Conservation (phyloP, 768 basidiomycete species). For the Tulasnella sp. region DNA sequence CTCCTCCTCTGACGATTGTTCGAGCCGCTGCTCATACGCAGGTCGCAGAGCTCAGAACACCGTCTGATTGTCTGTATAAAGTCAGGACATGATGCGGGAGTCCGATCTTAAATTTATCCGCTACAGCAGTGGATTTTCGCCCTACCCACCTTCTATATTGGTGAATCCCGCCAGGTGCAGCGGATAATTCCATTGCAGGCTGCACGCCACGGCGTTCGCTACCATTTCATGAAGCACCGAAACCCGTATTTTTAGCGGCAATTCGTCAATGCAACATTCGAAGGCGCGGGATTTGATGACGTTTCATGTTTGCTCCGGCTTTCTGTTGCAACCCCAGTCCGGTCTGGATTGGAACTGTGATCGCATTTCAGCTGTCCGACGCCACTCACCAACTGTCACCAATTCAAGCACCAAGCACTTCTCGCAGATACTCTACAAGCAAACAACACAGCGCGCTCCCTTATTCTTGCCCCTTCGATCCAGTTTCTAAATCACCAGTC, state of each 20-base stretch:
- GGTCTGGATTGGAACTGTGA: not conserved
- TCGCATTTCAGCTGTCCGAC: not conserved
- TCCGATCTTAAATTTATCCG: not conserved
- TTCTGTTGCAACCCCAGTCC: not conserved
- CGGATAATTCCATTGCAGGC: not conserved
- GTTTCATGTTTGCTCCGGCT: constrained; percentile 2
- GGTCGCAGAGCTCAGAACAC: not conserved
- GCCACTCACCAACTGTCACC: not conserved
- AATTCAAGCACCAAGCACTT: not conserved
- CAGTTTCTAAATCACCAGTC: not conserved
- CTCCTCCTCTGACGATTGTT: not conserved
- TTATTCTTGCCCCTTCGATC: not conserved
- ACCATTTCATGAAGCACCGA: not conserved
- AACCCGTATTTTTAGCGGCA: not conserved
- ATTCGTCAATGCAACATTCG: not conserved
- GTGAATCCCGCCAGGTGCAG: not conserved
- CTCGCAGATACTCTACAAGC: not conserved
- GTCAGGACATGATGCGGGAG: not conserved
- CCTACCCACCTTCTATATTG: not conserved
- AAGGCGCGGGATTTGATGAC: not conserved
- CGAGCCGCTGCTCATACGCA: not conserved
- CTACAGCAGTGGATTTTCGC: not conserved
- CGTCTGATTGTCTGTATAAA: not conserved
- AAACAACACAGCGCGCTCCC: not conserved
- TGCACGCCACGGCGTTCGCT: not conserved